A percentile compares a stretch with the other conserved stretches of the same genome.
Evolutionary conservation across 225 moss, liverwort and hornwort species (phyloP).

Genomic region (Pleurozium schreberi): DNA sequence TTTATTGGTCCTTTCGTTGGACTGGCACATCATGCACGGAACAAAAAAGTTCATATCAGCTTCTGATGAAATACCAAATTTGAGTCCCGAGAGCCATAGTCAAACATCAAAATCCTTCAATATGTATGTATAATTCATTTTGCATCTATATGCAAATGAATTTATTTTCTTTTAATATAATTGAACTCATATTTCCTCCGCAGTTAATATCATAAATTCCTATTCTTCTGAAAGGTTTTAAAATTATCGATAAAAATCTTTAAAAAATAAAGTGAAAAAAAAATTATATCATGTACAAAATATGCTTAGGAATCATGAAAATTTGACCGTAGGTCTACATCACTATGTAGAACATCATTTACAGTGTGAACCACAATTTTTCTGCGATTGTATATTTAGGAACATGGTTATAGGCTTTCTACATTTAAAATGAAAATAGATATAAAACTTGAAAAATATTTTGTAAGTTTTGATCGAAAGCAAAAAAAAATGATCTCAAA

Average conservation of each 20-base stretch:
- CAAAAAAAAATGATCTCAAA: too few relatives aligned
- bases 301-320: not conserved
- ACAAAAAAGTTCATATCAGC: not conserved
- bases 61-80: not conserved
- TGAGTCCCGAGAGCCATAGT: not conserved
- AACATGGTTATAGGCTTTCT: not conserved
- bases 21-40: not conserved
- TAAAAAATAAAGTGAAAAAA: too few relatives aligned
- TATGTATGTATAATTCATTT: not conserved
- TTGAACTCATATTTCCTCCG: too few relatives aligned
- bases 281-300: too few relatives aligned
- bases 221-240: not conserved
- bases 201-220: not conserved
- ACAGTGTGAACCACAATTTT: not conserved
- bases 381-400: not conserved
- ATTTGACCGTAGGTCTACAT: not conserved
- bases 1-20: not conserved
- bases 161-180: not conserved
- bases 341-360: not conserved
- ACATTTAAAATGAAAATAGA: too few relatives aligned
- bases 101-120: not conserved
- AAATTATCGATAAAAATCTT: not conserved
- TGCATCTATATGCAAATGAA: not conserved
- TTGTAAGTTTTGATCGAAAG: not conserved
- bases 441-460: too few relatives aligned